phyloP scores from a whole-genome alignment of 169 alveolate species.

The Plasmodium gaboni region DNA sequence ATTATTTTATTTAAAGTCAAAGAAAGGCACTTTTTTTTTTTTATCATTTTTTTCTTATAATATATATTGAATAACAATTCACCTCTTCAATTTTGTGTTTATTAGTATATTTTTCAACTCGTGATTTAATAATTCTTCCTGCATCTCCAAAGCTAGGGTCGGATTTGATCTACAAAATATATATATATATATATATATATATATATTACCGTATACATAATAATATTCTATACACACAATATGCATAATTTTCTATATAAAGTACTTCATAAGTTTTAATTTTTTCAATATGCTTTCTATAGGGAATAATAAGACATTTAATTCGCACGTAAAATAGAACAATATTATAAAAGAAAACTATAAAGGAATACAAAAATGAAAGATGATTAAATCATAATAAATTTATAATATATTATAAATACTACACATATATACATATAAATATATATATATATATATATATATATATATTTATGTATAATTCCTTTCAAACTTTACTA shows the following conservation, averaged over 20 bases:
- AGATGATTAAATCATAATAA: not conserved
- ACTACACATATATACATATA: too few species aligned
- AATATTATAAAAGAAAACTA: conserved; percentile 57
- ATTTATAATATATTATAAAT: not conserved
- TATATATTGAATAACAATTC: not conserved
- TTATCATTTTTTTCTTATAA: not conserved
- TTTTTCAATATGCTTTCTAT: conserved; percentile 67
- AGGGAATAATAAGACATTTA: conserved; percentile 45
- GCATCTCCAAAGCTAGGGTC: conserved; percentile 64
- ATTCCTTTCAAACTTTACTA: conserved; percentile 18
- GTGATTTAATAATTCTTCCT: conserved; percentile 59
- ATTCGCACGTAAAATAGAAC: conserved; percentile 48
- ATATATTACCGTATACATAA: not conserved
- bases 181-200: not conserved
- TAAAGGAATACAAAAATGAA: not conserved
- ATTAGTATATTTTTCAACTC: conserved; percentile 48
- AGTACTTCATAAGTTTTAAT: conserved; percentile 67
- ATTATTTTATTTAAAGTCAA: not conserved
- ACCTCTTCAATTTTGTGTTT: conserved; percentile 43
- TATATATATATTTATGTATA: not conserved
- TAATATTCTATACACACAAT: not conserved
- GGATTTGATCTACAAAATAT: conserved; percentile 40
- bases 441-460: too few species aligned
- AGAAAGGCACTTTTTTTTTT: not conserved
- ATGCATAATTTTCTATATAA: not conserved